Evolutionary conservation across 108 stramenopile species (phyloP).

Genomic region (Nannochloropsis gaditana): DNA sequence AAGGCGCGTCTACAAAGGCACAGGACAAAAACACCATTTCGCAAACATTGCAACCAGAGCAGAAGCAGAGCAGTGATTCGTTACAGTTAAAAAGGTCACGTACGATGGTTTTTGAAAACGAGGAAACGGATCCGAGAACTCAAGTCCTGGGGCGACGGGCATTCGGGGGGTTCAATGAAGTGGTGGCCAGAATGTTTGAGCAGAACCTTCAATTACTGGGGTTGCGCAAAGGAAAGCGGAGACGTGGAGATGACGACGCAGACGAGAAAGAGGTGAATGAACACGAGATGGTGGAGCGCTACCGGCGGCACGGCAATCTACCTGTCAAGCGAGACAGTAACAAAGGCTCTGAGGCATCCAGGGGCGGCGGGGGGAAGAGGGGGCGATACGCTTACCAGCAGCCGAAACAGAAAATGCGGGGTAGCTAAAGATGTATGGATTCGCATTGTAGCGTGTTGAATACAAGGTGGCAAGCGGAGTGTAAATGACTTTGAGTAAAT

Average conservation of each 20-base stretch:
- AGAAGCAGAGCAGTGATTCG: background rate
- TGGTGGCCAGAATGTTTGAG: conserved; percentile 5
- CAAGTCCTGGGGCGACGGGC: conserved; percentile 11
- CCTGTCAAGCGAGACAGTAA: background rate
- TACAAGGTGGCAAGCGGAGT: too few relatives aligned
- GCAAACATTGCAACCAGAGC: background rate
- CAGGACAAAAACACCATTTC: background rate
- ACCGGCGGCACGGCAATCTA: background rate
- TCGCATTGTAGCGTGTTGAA: too few relatives aligned
- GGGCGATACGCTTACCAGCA: background rate
- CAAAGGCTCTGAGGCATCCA: background rate
- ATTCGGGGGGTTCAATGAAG: conserved; percentile 3
- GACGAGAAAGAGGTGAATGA: background rate
- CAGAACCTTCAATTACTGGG: background rate
- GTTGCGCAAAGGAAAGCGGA: background rate
- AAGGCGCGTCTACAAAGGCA: background rate
- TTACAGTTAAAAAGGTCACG: background rate
- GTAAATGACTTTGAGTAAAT: too few relatives aligned
- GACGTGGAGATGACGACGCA: background rate
- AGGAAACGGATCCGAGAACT: conserved; percentile 4
- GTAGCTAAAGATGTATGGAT: background rate
- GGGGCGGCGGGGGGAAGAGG: background rate
- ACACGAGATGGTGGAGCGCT: background rate
- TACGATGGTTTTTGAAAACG: background rate
- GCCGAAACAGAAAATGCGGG: background rate